Percentiles rank a stretch among this genome's conserved stretches.
Conservation (phyloP, 805 yeast species). For the Saccharomycopsis lassenensis region DNA sequence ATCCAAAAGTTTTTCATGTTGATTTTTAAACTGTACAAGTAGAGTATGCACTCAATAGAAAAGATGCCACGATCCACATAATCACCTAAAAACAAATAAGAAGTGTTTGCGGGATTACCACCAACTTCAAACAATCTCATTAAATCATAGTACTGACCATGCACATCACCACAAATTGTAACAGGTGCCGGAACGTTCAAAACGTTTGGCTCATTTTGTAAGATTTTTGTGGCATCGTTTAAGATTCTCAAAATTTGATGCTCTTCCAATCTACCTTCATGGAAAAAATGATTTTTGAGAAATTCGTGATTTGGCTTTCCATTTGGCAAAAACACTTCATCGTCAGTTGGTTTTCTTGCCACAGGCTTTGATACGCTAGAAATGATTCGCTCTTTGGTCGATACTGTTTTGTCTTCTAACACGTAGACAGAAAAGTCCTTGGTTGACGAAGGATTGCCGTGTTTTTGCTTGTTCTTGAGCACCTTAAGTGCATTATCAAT, state of each 20-base stretch:
- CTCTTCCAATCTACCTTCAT: conserved; percentile 71
- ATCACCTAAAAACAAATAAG: conserved; percentile 82
- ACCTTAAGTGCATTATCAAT: conserved; percentile 58
- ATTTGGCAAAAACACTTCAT: conserved; percentile 47
- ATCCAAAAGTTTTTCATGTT: conserved; percentile 63
- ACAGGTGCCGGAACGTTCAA: conserved; percentile 83
- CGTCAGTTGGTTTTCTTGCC: conserved; percentile 50
- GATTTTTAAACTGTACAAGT: conserved; percentile 69
- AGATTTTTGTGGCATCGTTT: conserved; percentile 47
- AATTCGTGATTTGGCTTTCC: conserved; percentile 68
- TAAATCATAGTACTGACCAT: conserved; percentile 88
- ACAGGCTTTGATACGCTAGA: conserved; percentile 57
- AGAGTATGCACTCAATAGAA: conserved; percentile 71
- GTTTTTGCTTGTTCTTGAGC: conserved; percentile 34
- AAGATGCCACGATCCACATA: conserved; percentile 93
- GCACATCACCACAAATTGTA: conserved; percentile 95
- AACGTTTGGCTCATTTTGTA: conserved; percentile 67
- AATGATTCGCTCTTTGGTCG: conserved; percentile 40
- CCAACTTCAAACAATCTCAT: conserved; percentile 89
- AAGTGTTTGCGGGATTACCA: conserved; percentile 70
- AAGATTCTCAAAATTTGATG: conserved; percentile 63
- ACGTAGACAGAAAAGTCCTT: conserved; percentile 31
- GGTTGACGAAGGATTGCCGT: conserved; percentile 8
- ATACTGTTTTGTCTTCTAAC: conserved; percentile 32
- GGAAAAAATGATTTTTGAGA: conserved; percentile 59